Base-by-base conservation (phyloP, 345 rosid species). In the Cardiospermum halicacabum region DNA sequence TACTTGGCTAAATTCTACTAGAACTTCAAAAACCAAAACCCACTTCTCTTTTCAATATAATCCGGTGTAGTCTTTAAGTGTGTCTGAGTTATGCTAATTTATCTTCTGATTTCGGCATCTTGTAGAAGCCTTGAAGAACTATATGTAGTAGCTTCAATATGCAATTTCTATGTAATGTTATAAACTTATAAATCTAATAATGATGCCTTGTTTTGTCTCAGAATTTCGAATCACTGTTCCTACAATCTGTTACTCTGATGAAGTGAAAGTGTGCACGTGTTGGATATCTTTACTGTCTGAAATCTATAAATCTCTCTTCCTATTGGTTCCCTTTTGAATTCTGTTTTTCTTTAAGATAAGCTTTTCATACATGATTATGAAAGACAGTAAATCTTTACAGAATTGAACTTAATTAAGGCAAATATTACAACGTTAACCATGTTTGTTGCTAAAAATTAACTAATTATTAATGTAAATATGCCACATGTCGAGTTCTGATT, bases 1-100 rank as follows among this genome's bases (percentile, higher is more conserved):
- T 91, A 94, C 78, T 53, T 91, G 83, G 91, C 85, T 28, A 87
- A 86, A 71, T 78, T 89, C 69, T 3, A 50, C 0, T 81, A 53
- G 74, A 5, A 47, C 11, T 16, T 21, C 60, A n/a, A n/a, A n/a
- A n/a, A n/a, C n/a, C n/a, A n/a, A n/a, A n/a, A n/a, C n/a, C n/a
- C n/a, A n/a, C 51, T 12, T 58, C 22, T 13, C 8, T 31, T 34
- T 50, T 37, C 10, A 6, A 24, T 30, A 25, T 48, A 27, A 50
- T 25, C 8, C 26, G 7, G 2, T 50, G 4, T n/a, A 21, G 11
- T 51, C 10, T 13, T 6, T 16, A 34, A 16, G 50, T 51, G n/a
- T n/a, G n/a, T n/a, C n/a, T n/a, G n/a, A n/a, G n/a, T n/a, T n/a
- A n/a, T n/a, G n/a, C n/a, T n/a, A n/a, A n/a, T n/a, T n/a, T n/a